Evolutionary conservation across 208 protist species (phyloP), one percentile per base, ranked within the genome.

Genomic region (Strigomonas culicis): DNA sequence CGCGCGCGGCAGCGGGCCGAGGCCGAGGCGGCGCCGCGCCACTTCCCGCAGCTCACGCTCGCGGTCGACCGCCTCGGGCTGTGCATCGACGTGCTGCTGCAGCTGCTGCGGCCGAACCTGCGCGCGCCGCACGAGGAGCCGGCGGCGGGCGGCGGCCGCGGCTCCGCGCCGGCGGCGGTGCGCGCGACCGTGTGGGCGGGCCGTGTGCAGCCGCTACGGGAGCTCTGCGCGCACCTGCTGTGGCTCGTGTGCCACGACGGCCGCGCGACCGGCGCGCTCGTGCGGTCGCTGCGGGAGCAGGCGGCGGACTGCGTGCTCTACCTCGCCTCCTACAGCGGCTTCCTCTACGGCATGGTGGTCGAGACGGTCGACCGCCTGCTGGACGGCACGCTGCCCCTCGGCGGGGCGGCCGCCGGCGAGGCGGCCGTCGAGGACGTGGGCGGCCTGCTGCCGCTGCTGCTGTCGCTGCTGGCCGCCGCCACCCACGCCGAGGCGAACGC

Each of bases 21-120:
- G 28, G 27, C 49, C 36, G 25, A 25, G 10, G 44, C 47, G 17
- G n/a, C 27, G 39, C 1, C 2, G 52, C 22, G 32, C n/a, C 13
- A 36, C 28, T 30, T 13, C 43, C 62, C 17, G 24, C 36, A 8
- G 61, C 52, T 4, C 56, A 30, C 19, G 50, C 52, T 32, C 44
- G 56, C 70, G 10, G 66, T 86, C 60, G 70, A 75, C 47, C 72
- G 72, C 24, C 68, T 95, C 19, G 81, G 83, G 31, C 81, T 81
- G 62, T 95, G 88, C 68, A 69, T 87, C 11, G 83, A 92, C 43
- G 70, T 95, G 25, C 58, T 95, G 21, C 71, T 83, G 71, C 70
- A 78, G 39, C 73, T 95, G 55, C 91, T 80, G 50, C 79, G 68
- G 41, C 84, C 82, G 0, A 87, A 95, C 55, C 75, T 95, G 25